phyloP scores from a whole-genome alignment of 1,284 basidiomycete genomes.

The Ceratobasidium theobromae region DNA sequence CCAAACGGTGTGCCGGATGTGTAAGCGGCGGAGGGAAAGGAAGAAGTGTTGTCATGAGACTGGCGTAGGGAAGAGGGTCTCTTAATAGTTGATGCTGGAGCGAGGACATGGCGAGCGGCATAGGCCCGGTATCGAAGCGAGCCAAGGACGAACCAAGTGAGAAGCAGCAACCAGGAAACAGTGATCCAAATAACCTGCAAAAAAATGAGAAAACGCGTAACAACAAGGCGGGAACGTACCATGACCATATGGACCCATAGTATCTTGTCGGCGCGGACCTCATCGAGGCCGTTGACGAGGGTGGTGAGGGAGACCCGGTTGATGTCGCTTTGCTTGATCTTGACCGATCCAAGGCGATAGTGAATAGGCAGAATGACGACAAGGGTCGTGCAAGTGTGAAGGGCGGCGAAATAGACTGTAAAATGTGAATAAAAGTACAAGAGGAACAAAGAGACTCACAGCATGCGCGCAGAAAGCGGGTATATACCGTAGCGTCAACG shows the following conservation, averaged over 20 bases:
- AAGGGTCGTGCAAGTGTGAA: conserved; percentile 74
- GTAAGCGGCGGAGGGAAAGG: conserved; percentile 4
- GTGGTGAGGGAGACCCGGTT: conserved; percentile 84
- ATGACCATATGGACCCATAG: conserved; percentile 84
- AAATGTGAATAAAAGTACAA: neutral
- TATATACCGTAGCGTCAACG: conserved; percentile 78
- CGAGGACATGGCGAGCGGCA: conserved; percentile 26
- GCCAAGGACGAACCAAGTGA: conserved; percentile 79
- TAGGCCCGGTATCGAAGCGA: conserved; percentile 59
- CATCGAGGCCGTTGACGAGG: conserved; percentile 59
- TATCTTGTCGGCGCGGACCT: conserved; percentile 54
- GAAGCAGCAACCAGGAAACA: conserved; percentile 70
- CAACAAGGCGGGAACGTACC: conserved; percentile 29
- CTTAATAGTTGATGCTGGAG: conserved; percentile 10
- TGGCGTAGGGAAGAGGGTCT: neutral
- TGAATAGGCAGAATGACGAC: conserved; percentile 81
- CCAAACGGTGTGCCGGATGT: conserved; percentile 3
- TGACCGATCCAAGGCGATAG: conserved; percentile 65
- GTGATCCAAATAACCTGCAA: conserved; percentile 69
- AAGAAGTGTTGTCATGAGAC: conserved; percentile 6
- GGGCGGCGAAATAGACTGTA: conserved; percentile 62
- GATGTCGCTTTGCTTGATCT: conserved; percentile 51
- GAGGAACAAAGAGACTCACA: conserved; percentile 7
- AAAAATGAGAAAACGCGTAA: neutral
- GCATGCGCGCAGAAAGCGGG: conserved; percentile 73